Percentiles rank a stretch among this genome's conserved stretches.
Conservation (phyloP, 2,329 filamentous ascomycete genomes). For the Cladosporium sp. region DNA sequence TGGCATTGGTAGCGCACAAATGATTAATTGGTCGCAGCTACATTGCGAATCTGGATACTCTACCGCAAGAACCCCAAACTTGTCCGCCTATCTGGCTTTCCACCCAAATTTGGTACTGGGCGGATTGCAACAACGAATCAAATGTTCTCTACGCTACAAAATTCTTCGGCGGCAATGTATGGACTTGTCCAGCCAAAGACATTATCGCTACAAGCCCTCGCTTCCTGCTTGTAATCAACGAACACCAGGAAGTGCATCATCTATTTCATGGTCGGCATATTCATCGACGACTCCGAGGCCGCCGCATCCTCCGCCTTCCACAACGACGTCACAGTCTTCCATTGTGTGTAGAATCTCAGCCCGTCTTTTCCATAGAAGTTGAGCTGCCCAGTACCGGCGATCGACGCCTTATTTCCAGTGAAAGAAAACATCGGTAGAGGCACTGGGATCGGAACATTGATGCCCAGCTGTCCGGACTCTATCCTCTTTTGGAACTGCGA, state of each 20-base stretch:
- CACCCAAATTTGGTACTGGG: too few species aligned
- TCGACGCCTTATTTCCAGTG: slow-evolving; percentile 73
- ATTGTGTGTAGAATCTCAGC: slow-evolving; percentile 90
- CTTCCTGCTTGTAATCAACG: too few species aligned
- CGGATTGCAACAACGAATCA: too few species aligned
- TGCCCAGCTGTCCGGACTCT: slow-evolving; percentile 78
- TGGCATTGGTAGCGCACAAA: too few species aligned
- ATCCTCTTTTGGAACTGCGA: slow-evolving; percentile 74
- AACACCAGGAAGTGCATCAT: background rate
- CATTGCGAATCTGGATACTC: too few species aligned
- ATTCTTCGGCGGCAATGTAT: too few species aligned
- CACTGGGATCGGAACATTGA: slow-evolving; percentile 76
- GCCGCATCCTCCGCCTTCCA: slow-evolving; percentile 86
- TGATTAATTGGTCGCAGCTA: too few species aligned
- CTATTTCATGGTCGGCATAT: slow-evolving; percentile 70
- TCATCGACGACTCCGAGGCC: slow-evolving; percentile 75
- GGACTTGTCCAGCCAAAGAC: too few species aligned
- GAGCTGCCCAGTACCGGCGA: slow-evolving; percentile 86
- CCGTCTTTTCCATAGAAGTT: slow-evolving; percentile 95
- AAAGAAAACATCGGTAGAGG: slow-evolving; percentile 36
- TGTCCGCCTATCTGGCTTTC: too few species aligned
- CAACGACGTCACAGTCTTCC: slow-evolving; percentile 91
- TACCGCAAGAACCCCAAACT: too few species aligned
- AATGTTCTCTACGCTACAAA: too few species aligned
- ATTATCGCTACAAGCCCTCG: too few species aligned